Base-by-base conservation (phyloP, 2,329 filamentous ascomycete species). In the Gyromitra esculenta region DNA sequence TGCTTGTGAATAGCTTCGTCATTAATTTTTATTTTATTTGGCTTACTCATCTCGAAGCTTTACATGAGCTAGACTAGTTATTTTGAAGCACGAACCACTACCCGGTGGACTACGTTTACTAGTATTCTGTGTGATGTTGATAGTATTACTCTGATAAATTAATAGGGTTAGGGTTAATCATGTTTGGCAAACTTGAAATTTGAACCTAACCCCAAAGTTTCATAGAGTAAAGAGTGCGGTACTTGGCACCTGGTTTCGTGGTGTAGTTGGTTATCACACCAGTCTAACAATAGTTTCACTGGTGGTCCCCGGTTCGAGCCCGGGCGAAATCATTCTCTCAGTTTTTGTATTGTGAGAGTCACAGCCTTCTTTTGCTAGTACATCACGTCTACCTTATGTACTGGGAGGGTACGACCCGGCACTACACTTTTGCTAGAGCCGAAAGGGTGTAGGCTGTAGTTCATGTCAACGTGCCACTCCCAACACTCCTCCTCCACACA, bases 261-360 rank as follows among this genome's bases (percentile, higher is more conserved):
- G 70, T 73, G 70, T 73, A 64, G 68, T 54, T 72, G 68, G 69
- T 72, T 72, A 72, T 72, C 69, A 72, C 69, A 72, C 62, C 62
- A 73, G 70, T 73, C 62, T 66, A 67, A 67, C 70, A 64, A 64
- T 35, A 15, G 64, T 67, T 67, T 39, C 70, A 67, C 50, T 73
- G 62, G 62, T 67, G 62, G 70, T 73, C 62, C 62, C 62, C 62
- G 70, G 70, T 73, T 73, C 70, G 70, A 73, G 52, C 62, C 62
- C 70, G 50, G 70, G 70, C 52, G 62, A 73, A 67, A 73, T 67
- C 70, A 73, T 59, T 62, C 7, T 11, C n/a, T 31, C 43, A 63
- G 15, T 2, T 39, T 4, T 31, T 50, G 15, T n/a, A 15, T 18
- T 50, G 45, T 5, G 5, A 50, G 45, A 18, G 7, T 15, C 45